Percentiles rank a stretch among this genome's conserved stretches.
phyloP scores from a whole-genome alignment of 768 basidiomycete genomes.

The Coprinopsis strossmayeri region DNA sequence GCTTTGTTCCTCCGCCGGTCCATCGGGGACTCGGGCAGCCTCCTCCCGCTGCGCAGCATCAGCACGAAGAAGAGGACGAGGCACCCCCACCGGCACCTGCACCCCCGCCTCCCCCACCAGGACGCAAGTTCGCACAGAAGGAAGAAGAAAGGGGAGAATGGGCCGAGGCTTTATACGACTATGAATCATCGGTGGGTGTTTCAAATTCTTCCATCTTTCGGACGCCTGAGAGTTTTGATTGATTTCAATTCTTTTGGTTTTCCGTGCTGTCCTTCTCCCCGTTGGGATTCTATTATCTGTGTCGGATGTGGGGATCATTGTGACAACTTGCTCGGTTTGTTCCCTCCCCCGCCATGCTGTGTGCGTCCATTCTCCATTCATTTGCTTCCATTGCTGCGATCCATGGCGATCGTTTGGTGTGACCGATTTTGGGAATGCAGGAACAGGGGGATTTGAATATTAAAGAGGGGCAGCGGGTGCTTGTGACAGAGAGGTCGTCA shows the following conservation, averaged over 20 bases:
- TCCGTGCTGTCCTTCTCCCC: not conserved
- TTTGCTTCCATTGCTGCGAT: no score
- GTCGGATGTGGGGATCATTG: not conserved
- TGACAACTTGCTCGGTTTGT: not conserved
- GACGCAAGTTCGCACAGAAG: constrained; percentile 27
- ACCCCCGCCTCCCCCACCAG: constrained; percentile 26
- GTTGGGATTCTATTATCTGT: not conserved
- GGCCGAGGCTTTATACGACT: constrained; percentile 76
- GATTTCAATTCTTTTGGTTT: not conserved
- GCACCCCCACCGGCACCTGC: constrained; percentile 23
- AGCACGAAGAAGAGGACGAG: constrained; percentile 16
- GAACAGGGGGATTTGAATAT: constrained; percentile 64
- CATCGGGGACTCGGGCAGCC: constrained; percentile 30
- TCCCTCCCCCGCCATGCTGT: not conserved
- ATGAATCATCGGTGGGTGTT: constrained; percentile 48
- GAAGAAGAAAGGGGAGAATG: constrained; percentile 52
- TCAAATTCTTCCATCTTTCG: not conserved
- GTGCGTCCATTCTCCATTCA: no score
- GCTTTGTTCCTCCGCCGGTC: constrained; percentile 31
- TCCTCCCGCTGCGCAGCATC: constrained; percentile 19
- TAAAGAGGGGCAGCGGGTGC: constrained; percentile 48
- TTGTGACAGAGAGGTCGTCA: constrained; percentile 59
- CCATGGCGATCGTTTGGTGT: no score
- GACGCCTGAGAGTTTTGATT: not conserved
- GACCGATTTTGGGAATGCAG: constrained; percentile 26